Evolutionary conservation across 345 rosid genomes (phyloP), one percentile per base, ranked within the genome.

Genomic region (Eucalyptus erythrocorys): DNA sequence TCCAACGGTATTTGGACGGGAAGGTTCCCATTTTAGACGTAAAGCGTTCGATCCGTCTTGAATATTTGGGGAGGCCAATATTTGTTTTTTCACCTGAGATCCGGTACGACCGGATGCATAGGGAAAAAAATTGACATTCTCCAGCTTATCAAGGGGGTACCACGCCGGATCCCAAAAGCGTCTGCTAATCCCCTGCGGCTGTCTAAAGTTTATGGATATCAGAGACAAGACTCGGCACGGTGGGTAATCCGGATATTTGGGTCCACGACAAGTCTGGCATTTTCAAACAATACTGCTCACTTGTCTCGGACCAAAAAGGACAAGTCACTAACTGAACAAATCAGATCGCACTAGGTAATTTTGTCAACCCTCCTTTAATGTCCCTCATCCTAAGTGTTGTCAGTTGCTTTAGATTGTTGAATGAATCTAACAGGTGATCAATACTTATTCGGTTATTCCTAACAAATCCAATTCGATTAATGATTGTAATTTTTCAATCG

Each of bases 371-470:
- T 68, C 26, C 26, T 5, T 21, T 0, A 19, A 32, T 34, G 4
- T 4, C 2, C 0, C 1, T 1, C 80, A 68, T 68, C 26, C 0
- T 34, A 32, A 34, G 43, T 16, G 21, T 5, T 34, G 4, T 8
- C 7, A 68, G 24, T 17, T 68, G 43, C 80, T 68, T 34, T 7
- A 68, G 37, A 32, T 34, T 68, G 43, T 43, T 3, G 1, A 71
- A 34, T 17, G 81, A 3, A 32, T 68, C 7, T 0, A 13, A 24
- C 34, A 68, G 24, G 24, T 8, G 1, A 34, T 10, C 6, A 16
- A 68, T 4, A 4, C 4, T 0, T 1, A 2, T n/a, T n/a, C n/a
- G n/a, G n/a, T n/a, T n/a, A n/a, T 68, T 4, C 0, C 1, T 34
- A 6, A 4, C 43, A 68, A 68, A 32, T 68, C 1, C 80, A 68